Evolutionary conservation across 2,329 filamentous ascomycete species (phyloP).

Genomic region (Fusarium liriodendri): DNA sequence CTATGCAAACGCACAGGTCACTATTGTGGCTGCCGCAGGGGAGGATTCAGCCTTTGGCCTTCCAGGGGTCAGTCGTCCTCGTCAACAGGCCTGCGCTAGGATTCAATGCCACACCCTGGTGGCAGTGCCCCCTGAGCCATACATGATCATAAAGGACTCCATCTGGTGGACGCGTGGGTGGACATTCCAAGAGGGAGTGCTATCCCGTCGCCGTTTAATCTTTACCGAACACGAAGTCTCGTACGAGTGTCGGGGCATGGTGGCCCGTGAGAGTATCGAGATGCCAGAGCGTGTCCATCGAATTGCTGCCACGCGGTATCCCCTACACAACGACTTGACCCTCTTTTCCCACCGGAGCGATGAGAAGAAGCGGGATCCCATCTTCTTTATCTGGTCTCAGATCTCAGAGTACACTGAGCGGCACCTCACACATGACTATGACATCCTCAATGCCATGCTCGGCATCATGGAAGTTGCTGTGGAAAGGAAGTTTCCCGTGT

Average conservation of each 20-base stretch:
- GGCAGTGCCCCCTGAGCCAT: neutral
- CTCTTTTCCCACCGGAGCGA: neutral
- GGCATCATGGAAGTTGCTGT: neutral
- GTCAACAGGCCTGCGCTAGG: neutral
- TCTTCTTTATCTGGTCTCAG: neutral
- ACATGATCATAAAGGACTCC: neutral
- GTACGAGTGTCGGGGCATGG: neutral
- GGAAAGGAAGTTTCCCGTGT: neutral
- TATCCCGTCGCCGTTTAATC: neutral
- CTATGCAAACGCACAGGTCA: neutral
- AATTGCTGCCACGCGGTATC: neutral
- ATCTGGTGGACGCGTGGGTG: neutral
- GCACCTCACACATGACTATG: neutral
- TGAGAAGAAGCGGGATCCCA: too few relatives aligned
- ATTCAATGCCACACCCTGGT: neutral
- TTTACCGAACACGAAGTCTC: neutral
- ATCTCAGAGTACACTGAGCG: neutral
- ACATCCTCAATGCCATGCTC: neutral
- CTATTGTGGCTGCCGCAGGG: neutral
- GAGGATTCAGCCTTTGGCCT: neutral
- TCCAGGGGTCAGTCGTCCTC: neutral
- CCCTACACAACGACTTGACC: neutral
- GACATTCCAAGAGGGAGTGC: neutral
- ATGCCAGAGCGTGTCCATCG: neutral
- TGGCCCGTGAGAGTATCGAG: neutral